Conservation (phyloP, 768 basidiomycete species). For the Tubosaeta brunneosetosa region DNA sequence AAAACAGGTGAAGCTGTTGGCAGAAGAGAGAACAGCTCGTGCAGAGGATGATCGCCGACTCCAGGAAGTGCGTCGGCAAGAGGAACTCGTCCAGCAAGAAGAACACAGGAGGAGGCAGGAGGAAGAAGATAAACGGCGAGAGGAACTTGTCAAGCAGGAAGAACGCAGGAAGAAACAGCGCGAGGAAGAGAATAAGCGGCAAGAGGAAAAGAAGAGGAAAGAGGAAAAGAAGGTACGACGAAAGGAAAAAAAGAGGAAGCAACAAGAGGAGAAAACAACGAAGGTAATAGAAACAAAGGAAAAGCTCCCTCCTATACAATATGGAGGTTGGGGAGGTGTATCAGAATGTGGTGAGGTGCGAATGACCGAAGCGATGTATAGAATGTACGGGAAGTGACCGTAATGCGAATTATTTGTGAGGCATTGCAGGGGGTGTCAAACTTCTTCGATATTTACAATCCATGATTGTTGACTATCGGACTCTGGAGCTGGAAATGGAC, state of each 20-base stretch:
- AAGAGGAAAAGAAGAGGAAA: not conserved
- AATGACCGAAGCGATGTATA: not conserved
- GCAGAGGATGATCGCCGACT: not conserved
- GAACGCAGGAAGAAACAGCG: conserved; percentile 24
- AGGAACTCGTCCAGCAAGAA: conserved; percentile 23
- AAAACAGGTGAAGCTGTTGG: no score
- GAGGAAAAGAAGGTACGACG: not conserved
- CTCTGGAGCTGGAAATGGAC: no score
- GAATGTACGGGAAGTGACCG: not conserved
- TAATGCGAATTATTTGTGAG: no score
- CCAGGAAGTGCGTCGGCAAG: not conserved
- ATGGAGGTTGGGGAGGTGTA: not conserved
- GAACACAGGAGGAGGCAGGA: conserved; percentile 24
- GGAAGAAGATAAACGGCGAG: not conserved
- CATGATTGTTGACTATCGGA: no score
- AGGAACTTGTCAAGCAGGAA: conserved; percentile 23
- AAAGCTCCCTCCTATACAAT: not conserved
- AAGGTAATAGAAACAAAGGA: not conserved
- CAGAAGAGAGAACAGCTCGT: no score
- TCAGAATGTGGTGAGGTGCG: not conserved
- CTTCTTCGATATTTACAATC: no score
- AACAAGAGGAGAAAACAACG: not conserved
- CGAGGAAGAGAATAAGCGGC: not conserved
- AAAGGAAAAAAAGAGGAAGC: not conserved
- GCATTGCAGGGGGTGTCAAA: no score